phyloP scores from a whole-genome alignment of 1,139 yeast species.

The Taphrina flavorubra region DNA sequence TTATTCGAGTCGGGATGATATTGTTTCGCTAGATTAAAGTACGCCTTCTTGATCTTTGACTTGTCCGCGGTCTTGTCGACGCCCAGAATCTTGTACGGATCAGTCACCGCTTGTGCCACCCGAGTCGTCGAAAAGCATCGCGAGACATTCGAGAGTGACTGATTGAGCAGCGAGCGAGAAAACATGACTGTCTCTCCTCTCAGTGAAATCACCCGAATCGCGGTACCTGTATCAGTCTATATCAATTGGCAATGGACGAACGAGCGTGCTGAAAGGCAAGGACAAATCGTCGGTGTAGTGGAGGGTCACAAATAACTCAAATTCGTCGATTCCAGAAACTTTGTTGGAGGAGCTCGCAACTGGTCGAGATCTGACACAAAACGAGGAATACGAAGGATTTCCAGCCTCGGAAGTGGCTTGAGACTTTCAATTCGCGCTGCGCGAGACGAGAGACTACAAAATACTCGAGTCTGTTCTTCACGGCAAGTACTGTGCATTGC shows the following conservation, averaged over 20 bases:
- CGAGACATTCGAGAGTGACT: constrained; percentile 10
- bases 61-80: constrained; percentile 72
- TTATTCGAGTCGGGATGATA: constrained; percentile 97
- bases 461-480: background rate
- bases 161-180: constrained; percentile 11
- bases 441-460: background rate
- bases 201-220: background rate
- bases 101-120: constrained; percentile 54
- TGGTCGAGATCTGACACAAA: background rate
- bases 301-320: background rate
- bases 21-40: constrained; percentile 83
- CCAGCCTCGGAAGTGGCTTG: too few relatives aligned
- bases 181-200: background rate
- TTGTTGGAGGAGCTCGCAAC: constrained; percentile 10
- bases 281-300: background rate
- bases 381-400: constrained; percentile 3
- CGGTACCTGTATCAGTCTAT: background rate
- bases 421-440: too few relatives aligned
- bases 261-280: background rate
- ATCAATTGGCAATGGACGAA: background rate
- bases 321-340: constrained; percentile 13
- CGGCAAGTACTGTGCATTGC: background rate
- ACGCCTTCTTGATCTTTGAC: constrained; percentile 91
- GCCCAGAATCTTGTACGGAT: constrained; percentile 86
- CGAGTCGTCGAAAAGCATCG: constrained; percentile 44